Evolutionary conservation across 1,139 yeast species (phyloP), one percentile per base, ranked within the genome.

Genomic region (Lodderomyces orthopsilosis): DNA sequence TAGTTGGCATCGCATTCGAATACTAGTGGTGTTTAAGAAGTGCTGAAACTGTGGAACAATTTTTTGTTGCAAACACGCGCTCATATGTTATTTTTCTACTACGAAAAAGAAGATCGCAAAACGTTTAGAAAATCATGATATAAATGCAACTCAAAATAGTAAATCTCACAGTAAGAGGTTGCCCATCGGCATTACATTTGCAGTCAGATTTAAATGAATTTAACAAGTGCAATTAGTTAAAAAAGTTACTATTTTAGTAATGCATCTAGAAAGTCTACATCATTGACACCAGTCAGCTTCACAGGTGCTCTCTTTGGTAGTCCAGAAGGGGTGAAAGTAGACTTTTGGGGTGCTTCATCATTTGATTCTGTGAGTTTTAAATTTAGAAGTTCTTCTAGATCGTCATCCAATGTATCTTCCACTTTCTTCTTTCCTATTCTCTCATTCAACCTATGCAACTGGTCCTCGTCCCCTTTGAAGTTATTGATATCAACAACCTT

Each of bases 401-500:
- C 50, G 15, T 42, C 46, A 5, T 40, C 37, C 17, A 38, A 35
- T 1, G 40, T 30, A 9, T 24, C 13, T n/a, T 35, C 34, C 38
- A 22, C 41, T 40, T 14, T 41, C 53, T 13, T 40, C 53, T 14
- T 38, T 43, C 8, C 44, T 14, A 70, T 45, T 36, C 56, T 59
- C 17, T 51, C 48, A 46, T 70, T 67, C 45, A 70, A 56, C 18
- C 51, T 52, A 1, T 56, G 55, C 40, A 66, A 45, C 42, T 63
- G 72, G 7, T 48, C 49, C 41, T 66, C 70, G 12, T 51, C 45
- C 12, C 46, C 48, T 41, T 62, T 58, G 28, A 61, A 55, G 47
- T 68, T 73, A 48, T 72, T 65, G 45, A 73, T 59, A 34, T 72
- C 76, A n/a, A 71, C 43, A 1, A 70, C 66, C 42, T 61, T 65